Evolutionary conservation across 2,329 filamentous ascomycete genomes (phyloP), one percentile per base, ranked within the genome.

Genomic region (Fusarium sp.): DNA sequence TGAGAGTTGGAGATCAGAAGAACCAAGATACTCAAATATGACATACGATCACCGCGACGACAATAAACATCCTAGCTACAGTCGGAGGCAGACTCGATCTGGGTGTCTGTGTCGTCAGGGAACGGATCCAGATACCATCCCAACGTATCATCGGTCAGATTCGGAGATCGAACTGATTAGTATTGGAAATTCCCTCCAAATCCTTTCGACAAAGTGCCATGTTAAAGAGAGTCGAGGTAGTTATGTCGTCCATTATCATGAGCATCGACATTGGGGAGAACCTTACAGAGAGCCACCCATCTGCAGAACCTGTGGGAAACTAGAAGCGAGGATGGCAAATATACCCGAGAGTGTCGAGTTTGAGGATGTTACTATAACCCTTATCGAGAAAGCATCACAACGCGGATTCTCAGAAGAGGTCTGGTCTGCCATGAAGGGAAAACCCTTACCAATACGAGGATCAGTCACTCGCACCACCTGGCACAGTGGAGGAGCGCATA

Each of bases 121-220:
- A 5, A 22, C 17, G 31, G n/a, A 13, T 13, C 9, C n/a, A 11
- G 14, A 15, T 11, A 20, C 17, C 5, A 20, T 11, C 15, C 48
- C 28, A 7, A 36, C 6, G 15, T 46, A 26, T 13, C 14, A 33
- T 24, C 46, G 57, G 28, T 61, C 34, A n/a, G 18, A 31, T 17
- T 40, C 18, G 11, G 22, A 46, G 18, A 46, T 62, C 1, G 40
- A 63, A 42, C 28, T 63, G n/a, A 33, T 55, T 7, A 40, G 46
- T 13, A 54, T 46, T 24, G 28, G 28, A 4, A 11, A 13, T 11
- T 14, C n/a, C n/a, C 62, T 57, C 28, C 26, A 46, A 13, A 31
- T 46, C 14, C 22, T 62, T 15, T 62, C 57, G 5, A 63, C 57
- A 42, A 63, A 61, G 13, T 55, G 34, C 8, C 59, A 45, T 14